Evolutionary conservation across 169 alveolate species (phyloP).

Genomic region (Plasmodium inui): DNA sequence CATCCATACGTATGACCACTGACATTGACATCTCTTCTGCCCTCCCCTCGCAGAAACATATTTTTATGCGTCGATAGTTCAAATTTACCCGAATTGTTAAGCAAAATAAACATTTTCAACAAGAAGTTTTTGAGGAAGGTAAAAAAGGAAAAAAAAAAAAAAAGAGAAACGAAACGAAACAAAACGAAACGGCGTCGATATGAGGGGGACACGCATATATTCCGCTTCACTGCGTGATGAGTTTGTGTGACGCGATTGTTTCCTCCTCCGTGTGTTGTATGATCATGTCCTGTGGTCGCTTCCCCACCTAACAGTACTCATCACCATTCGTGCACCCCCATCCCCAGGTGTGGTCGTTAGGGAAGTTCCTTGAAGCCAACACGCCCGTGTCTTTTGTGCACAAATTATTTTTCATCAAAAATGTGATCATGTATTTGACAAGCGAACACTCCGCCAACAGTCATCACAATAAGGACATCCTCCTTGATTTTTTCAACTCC

Average conservation of each 20-base stretch:
- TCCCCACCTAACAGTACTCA: not conserved
- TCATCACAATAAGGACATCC: conserved; percentile 29
- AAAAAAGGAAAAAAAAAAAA: conserved; percentile 28
- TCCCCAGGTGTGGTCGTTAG: conserved; percentile 52
- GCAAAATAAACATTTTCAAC: conserved; percentile 71
- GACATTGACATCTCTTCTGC: not conserved
- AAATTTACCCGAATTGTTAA: conserved; percentile 66
- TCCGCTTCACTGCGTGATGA: not conserved
- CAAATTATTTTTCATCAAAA: conserved; percentile 63
- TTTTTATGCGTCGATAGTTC: conserved; percentile 71
- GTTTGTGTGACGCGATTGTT: not conserved
- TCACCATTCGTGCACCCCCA: not conserved
- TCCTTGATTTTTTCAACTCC: conserved; percentile 42
- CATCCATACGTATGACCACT: not conserved
- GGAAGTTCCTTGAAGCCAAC: conserved; percentile 48
- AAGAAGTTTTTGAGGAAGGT: conserved; percentile 58
- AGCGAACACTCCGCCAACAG: conserved; percentile 38
- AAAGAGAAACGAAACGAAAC: not conserved
- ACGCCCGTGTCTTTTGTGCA: conserved; percentile 66
- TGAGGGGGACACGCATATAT: not conserved
- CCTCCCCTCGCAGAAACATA: conserved; percentile 36
- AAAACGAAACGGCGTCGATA: not conserved
- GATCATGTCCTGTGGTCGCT: not conserved
- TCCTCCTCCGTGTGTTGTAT: not conserved
- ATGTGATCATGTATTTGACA: conserved; percentile 45